Evolutionary conservation across 2,329 filamentous ascomycete species (phyloP).

Genomic region (Aspergillus spinulosporus): DNA sequence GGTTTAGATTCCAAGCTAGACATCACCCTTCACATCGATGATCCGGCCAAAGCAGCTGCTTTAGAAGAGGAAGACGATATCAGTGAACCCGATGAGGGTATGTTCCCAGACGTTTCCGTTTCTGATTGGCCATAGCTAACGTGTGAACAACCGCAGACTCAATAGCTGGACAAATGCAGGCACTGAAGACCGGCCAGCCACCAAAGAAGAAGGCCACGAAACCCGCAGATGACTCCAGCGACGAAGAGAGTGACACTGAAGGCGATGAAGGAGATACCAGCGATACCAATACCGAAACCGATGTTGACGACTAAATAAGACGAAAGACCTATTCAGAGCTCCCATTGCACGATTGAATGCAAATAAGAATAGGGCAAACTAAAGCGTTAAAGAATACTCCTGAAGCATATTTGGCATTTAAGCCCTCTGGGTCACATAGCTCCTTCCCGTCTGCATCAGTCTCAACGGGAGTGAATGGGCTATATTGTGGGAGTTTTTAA

Average conservation of each 20-base stretch:
- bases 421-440: no score
- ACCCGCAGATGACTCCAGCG: slow-evolving; percentile 58
- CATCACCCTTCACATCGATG: slow-evolving; percentile 84
- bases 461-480: background rate
- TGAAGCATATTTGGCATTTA: background rate
- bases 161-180: slow-evolving; percentile 85
- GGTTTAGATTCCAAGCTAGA: slow-evolving; percentile 92
- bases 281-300: slow-evolving; percentile 70
- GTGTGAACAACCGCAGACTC: slow-evolving; percentile 60
- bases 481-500: background rate
- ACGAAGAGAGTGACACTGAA: slow-evolving; percentile 63
- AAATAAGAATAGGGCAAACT: background rate
- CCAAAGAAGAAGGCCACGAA: slow-evolving; percentile 61
- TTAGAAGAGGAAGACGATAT: slow-evolving; percentile 90
- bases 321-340: background rate
- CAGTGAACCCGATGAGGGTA: slow-evolving; percentile 96
- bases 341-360: background rate
- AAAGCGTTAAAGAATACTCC: background rate
- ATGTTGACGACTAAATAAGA: slow-evolving; percentile 65
- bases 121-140: slow-evolving; percentile 25
- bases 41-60: slow-evolving; percentile 78
- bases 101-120: slow-evolving; percentile 38
- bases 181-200: slow-evolving; percentile 69
- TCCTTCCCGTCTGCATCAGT: no score
- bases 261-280: slow-evolving; percentile 62